These are phyloP conservation scores for Fraxinus floribunda DNA, from an alignment of 305 asterid genomes.

Conservation along the genomic window DNA sequence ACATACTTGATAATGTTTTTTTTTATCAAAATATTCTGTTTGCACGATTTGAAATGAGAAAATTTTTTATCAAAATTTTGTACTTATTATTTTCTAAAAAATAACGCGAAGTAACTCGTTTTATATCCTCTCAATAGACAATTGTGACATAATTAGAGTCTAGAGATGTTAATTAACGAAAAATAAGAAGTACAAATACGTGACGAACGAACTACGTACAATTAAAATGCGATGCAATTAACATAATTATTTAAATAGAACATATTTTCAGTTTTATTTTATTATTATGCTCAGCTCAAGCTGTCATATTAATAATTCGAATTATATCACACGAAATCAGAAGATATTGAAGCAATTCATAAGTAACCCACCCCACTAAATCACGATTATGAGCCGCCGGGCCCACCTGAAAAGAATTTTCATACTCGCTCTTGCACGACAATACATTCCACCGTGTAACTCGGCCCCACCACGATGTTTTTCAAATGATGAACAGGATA, in stretches of 20 bases:
- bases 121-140: not conserved
- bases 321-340: not conserved
- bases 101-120: not conserved
- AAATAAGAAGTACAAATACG: not conserved
- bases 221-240: not conserved
- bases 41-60: too few species aligned
- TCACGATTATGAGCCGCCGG: not conserved
- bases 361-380: not conserved
- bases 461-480: constrained; percentile 14
- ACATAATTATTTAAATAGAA: not conserved
- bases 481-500: not conserved
- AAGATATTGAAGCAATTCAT: not conserved
- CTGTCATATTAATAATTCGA: not conserved
- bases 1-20: too few species aligned
- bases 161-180: not conserved
- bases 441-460: constrained; percentile 21
- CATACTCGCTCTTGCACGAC: constrained; percentile 17
- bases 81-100: too few species aligned
- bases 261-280: too few species aligned
- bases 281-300: not conserved
- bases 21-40: not conserved
- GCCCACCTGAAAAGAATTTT: not conserved
- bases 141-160: not conserved
- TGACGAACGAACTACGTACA: not conserved
- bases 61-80: too few species aligned